Evolutionary conservation across 495 filamentous ascomycete genomes (phyloP), one percentile per base, ranked within the genome.

Genomic region (Neurospora discreta): DNA sequence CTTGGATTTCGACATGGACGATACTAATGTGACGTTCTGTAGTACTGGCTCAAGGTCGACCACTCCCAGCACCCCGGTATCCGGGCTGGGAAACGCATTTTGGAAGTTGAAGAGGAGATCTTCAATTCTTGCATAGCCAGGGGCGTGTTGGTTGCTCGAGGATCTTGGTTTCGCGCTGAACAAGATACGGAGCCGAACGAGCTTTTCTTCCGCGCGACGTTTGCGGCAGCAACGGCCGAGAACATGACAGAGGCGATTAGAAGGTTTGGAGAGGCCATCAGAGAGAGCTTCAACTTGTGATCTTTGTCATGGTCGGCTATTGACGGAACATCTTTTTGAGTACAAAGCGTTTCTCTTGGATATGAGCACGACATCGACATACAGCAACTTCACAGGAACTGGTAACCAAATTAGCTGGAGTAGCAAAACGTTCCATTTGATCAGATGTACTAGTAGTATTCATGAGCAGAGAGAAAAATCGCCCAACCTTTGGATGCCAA

Each of bases 191-290:
- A 79, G 41, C 84, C 79, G 16, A 80, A 72, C 18, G 84, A 84
- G 1, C 78, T 94, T 80, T 98, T 93, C 84, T 95, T 98, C 85
- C 88, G 95, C 46, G 89, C 91, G 7, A 99, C 94, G 3, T 98
- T 90, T 82, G 93, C 94, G 3, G 90, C 94, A 33, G 93, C 93
- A 18, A 87, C 88, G 52, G 84, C 84, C 3, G 88, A 92, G 44
- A 87, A 90, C 78, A 95, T 98, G 82, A 85, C 84, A 1, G 89
- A 93, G 80, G 95, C 91, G 0, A 93, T 97, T 69, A 81, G 85
- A 72, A 83, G 94, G 69, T 91, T 98, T 74, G 92, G 90, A 1
- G 82, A 84, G 71, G 89, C 92, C 4, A 77, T 99, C 30, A 82
- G 88, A 73, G 85, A 84, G 75, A 87, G 86, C 71, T 97, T 93